Evolutionary conservation across 768 basidiomycete genomes (phyloP), one percentile per base, ranked within the genome.

Genomic region (Termitomyces sp.): DNA sequence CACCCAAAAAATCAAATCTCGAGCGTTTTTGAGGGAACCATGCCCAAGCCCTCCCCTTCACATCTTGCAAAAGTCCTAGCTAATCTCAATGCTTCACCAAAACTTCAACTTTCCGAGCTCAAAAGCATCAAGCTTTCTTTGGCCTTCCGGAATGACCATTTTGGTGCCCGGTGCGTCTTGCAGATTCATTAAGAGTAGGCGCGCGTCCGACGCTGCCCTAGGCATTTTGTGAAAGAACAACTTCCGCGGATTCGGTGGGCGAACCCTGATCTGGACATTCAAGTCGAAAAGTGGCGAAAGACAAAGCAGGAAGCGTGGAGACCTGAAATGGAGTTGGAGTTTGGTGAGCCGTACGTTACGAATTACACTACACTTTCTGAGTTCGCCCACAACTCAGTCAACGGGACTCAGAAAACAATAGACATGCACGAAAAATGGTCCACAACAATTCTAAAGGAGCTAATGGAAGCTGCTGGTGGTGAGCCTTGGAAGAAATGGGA

Each of bases 141-240:
- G 44, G 86, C 86, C 1, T 72, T 73, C 33, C 74, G 75, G 63
- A 87, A 89, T 64, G 85, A 87, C 68, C 86, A 90, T 67, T 87
- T 84, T 66, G 87, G 87, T 60, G 86, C 87, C 28, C 78, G 86
- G 89, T 89, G 54, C 62, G 81, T 66, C 53, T 7, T 49, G 9
- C 3, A 43, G 28, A 19, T 55, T 53, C 28, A 48, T 35, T 17
- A 23, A 41, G 42, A 19, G 19, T 33, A 40, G 40, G 41, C 28
- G 19, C 33, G 10, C 23, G 33, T 50, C 30, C 56, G 26, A 62
- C 15, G 48, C 12, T 37, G 23, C 33, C 26, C 31, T 26, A 90
- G 91, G 45, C 84, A 90, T 73, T 92, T 93, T 60, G 78, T 87
- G 40, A 89, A 87, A 65, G 84, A 92, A 41, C 78, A 88, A n/a